Evolutionary conservation across 352 stramenopile species (phyloP).

Genomic region (Globisporangium nunn): DNA sequence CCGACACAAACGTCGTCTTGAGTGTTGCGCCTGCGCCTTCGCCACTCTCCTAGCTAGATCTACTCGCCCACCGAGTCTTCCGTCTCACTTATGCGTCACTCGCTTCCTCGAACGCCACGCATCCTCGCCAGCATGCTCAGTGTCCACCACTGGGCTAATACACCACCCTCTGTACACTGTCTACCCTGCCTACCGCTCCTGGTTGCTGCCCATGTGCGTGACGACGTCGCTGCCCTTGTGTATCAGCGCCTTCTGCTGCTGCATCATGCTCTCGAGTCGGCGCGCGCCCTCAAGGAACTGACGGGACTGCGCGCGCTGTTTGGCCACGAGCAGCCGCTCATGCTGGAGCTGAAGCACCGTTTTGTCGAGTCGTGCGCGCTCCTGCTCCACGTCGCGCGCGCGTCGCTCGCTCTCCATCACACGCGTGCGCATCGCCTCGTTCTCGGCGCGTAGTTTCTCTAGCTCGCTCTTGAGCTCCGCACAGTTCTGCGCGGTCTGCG

Average conservation of each 20-base stretch:
- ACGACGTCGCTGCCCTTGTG: background rate
- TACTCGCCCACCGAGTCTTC: background rate
- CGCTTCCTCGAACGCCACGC: background rate
- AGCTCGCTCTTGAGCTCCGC: conserved; percentile 28
- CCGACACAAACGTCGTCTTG: background rate
- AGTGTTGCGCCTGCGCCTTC: background rate
- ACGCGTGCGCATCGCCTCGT: conserved; percentile 28
- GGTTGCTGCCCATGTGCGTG: background rate
- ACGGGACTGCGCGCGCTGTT: conserved; percentile 69
- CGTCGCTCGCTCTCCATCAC: conserved; percentile 27
- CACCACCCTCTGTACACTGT: background rate
- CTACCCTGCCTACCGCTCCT: background rate
- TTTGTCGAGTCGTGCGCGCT: conserved; percentile 45
- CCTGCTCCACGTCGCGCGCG: conserved; percentile 25
- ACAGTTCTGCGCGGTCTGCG: conserved; percentile 30
- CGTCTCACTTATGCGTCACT: background rate
- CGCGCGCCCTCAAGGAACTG: conserved; percentile 64
- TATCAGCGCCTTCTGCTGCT: conserved; percentile 38
- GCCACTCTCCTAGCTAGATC: background rate
- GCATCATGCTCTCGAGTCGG: conserved; percentile 55
- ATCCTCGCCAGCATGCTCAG: background rate
- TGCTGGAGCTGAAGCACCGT: conserved; percentile 51
- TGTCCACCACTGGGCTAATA: background rate
- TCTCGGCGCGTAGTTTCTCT: conserved; percentile 27
- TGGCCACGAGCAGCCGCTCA: conserved; percentile 58